Evolutionary conservation across 768 basidiomycete species (phyloP), one percentile per base, ranked within the genome.

Genomic region (Phlebiopsis gigantea): DNA sequence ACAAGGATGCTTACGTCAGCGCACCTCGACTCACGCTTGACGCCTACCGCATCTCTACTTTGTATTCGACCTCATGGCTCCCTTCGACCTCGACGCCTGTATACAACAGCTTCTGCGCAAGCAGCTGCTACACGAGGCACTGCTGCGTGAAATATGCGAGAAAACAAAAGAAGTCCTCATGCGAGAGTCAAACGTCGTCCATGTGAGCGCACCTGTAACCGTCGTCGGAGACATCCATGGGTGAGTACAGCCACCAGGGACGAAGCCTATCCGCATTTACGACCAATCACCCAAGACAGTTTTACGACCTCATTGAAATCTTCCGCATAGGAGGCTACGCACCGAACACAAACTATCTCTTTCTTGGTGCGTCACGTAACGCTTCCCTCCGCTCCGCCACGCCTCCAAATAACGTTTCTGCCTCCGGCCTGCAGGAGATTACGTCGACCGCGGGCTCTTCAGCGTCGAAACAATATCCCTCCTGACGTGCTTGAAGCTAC

Each of bases 171-270:
- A 99, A 69, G 93, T 99, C 0, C 85, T 99, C 56, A 98, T 98
- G 97, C 79, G 93, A 60, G 97, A 99, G 75, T 93, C 90, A 57
- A 99, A 99, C 67, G 97, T 99, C 57, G 94, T 98, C 6, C 97
- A 98, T 67, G 89, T 99, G 63, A 88, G 85, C 61, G 90, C 96
- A 4, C 97, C 97, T 19, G 93, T 98, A 31, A 99, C 97, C 1
- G 97, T 99, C 26, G 97, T 98, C 39, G 97, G 97, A 51, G 97
- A 99, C 70, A 98, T 99, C 48, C 97, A 99, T 70, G 97, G 94
- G 94, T 97, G 75, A 80, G 90, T 45, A 66, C 54, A 53, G 47
- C 31, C 44, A 42, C 2, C 2, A 51, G 57, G 55, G 57, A 31
- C 54, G 57, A 14, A 56, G 59, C 60, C 62, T 63, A 70, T 12